Conservation (phyloP, 1,139 yeast species). For the Blastobotrys capitulatus region DNA sequence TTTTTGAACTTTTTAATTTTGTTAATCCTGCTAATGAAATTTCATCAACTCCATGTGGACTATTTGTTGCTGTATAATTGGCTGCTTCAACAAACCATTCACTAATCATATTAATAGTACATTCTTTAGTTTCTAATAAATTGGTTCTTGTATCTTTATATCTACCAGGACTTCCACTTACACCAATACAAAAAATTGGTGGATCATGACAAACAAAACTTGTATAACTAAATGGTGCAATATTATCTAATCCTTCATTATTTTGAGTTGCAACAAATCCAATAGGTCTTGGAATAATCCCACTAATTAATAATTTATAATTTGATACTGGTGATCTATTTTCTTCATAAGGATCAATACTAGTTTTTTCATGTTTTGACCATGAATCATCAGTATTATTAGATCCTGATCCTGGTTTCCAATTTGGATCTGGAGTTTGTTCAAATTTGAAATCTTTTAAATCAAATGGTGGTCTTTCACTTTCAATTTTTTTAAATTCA, state of each 20-base stretch:
- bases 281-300: constrained; percentile 53
- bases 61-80: constrained; percentile 43
- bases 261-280: constrained; percentile 50
- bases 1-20: constrained; percentile 40
- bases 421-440: constrained; percentile 32
- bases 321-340: constrained; percentile 42
- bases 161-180: constrained; percentile 38
- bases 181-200: constrained; percentile 51
- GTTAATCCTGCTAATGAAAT: constrained; percentile 55
- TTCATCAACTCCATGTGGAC: constrained; percentile 49
- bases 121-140: constrained; percentile 47
- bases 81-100: constrained; percentile 67
- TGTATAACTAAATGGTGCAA: constrained; percentile 59
- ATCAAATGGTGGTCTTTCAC: constrained; percentile 24
- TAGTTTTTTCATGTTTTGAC: constrained; percentile 40
- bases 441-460: constrained; percentile 16
- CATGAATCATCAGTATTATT: constrained; percentile 28
- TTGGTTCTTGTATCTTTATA: constrained; percentile 49
- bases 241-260: constrained; percentile 41
- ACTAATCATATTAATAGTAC: constrained; percentile 53
- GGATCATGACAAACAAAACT: constrained; percentile 49
- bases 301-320: constrained; percentile 47
- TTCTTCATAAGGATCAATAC: constrained; percentile 45
- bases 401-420: constrained; percentile 51
- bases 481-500: constrained; percentile 16